Evolutionary conservation across 306 rosid species (phyloP), one percentile per base, ranked within the genome.

Genomic region (Hippophae rhamnoides): DNA sequence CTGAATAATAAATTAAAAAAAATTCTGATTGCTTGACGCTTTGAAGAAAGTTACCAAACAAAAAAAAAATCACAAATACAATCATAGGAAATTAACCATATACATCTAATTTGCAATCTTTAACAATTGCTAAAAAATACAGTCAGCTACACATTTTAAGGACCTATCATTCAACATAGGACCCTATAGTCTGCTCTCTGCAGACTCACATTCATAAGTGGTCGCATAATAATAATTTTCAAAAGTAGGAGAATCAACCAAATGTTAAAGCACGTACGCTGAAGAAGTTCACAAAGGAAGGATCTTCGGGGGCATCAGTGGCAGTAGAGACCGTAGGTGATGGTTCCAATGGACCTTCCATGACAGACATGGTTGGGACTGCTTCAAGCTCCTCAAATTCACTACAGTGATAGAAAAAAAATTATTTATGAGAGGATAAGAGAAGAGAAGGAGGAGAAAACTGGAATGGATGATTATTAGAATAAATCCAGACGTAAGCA

Each of bases 321-420:
- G 75, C 69, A 58, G 79, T 52, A 43, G 69, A 42, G 65, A 75
- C 71, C 52, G 87, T 77, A 63, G 84, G 70, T 60, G 84, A 69
- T 13, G 86, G 73, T 69, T 90, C 94, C 52, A 77, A 72, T 9
- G 77, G 79, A 66, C 79, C 84, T 75, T 81, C 94, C 40, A 78
- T 73, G 18, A 77, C 52, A 8, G 74, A 74, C 82, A 73, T 50
- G 65, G 61, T 8, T 66, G 95, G 75, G 71, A 67, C 87, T 62
- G 78, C 87, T 75, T 78, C 90, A 57, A 77, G 84, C 63, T 85
- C 90, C 78, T 84, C 94, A 72, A 74, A 79, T 73, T 84, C 95
- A 71, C 97, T 90, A 65, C 8, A 60, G 14, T 14, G 13, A 14
- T 46, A 46, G 48, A 18, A 18, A 18, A 18, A 31, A 31, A 31